Evolutionary conservation across 2,329 filamentous ascomycete species (phyloP).

Genomic region (Hymenoscyphus scutula): DNA sequence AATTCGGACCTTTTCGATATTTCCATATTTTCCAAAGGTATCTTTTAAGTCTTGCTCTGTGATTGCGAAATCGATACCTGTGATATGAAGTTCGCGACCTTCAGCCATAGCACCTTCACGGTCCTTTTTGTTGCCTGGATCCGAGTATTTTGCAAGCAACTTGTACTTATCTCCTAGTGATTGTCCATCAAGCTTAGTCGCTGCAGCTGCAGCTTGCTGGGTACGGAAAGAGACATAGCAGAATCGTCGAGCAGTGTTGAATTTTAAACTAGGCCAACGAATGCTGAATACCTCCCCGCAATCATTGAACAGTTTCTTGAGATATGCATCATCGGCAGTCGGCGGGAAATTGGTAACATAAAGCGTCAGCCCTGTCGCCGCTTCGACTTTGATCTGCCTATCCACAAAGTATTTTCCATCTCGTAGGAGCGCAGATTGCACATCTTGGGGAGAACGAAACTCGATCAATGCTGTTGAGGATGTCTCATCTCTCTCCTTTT

Average conservation of each 20-base stretch:
- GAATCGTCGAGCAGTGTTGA: conserved; percentile 84
- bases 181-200: conserved; percentile 70
- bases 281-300: conserved; percentile 83
- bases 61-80: conserved; percentile 60
- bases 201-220: conserved; percentile 64
- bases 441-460: conserved; percentile 78
- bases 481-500: conserved; percentile 58
- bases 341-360: conserved; percentile 91
- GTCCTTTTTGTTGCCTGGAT: conserved; percentile 74
- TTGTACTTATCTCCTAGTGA: conserved; percentile 65
- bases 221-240: conserved; percentile 91
- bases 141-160: conserved; percentile 77
- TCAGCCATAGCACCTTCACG: conserved; percentile 81
- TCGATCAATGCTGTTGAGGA: conserved; percentile 76
- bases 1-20: conserved; percentile 69
- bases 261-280: conserved; percentile 88
- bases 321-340: conserved; percentile 66
- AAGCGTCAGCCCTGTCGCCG: conserved; percentile 76
- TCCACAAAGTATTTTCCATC: conserved; percentile 78
- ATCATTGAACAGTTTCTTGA: conserved; percentile 65
- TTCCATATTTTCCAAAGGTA: conserved; percentile 73
- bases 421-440: conserved; percentile 74
- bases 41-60: conserved; percentile 67
- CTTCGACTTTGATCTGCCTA: conserved; percentile 67
- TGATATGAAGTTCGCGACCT: conserved; percentile 80